Evolutionary conservation across 768 basidiomycete species (phyloP), one percentile per base, ranked within the genome.

Genomic region (Russula foetens): DNA sequence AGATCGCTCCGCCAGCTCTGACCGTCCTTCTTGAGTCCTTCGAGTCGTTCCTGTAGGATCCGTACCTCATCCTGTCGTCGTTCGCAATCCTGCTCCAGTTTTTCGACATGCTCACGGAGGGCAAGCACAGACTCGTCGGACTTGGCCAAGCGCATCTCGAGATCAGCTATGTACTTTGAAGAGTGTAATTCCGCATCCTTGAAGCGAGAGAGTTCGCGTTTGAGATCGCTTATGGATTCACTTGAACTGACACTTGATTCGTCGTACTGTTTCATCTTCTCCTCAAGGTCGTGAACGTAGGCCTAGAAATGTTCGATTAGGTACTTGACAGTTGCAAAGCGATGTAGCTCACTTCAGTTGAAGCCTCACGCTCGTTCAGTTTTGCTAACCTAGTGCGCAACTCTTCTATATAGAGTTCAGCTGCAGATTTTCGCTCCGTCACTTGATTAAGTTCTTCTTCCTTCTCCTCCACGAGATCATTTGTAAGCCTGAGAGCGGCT

Each of bases 241-340:
- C 81, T 86, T 21, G 90, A 90, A 11, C 81, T 79, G 39, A 89
- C 71, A 17, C 85, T 86, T 2, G 83, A 83, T 67, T 98, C 95
- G 66, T 92, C 85, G 69, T 86, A 90, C 5, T 79, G 74, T 75
- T 88, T 92, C 70, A 99, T 84, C 74, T 90, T 93, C 70, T 90
- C 85, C 72, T 99, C 96, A 33, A 98, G 77, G 70, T 98, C 95
- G 29, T 84, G 89, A 46, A 98, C 85, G 71, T 98, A 98, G 1
- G 88, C 88, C 92, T 96, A 69, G 64, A n/a, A 21, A 15, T 57
- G 56, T 35, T 55, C 63, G 43, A 67, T 60, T 64, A 71, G 50
- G 53, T 14, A 57, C 31, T 52, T 31, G 45, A 33, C 11, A 46
- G 58, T 59, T 39, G 62, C 60, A 26, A 55, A 49, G n/a, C 44